A percentile compares a stretch with the other conserved stretches of the same genome.
phyloP scores from a whole-genome alignment of 345 rosid species.

The Syzygium jambos region DNA sequence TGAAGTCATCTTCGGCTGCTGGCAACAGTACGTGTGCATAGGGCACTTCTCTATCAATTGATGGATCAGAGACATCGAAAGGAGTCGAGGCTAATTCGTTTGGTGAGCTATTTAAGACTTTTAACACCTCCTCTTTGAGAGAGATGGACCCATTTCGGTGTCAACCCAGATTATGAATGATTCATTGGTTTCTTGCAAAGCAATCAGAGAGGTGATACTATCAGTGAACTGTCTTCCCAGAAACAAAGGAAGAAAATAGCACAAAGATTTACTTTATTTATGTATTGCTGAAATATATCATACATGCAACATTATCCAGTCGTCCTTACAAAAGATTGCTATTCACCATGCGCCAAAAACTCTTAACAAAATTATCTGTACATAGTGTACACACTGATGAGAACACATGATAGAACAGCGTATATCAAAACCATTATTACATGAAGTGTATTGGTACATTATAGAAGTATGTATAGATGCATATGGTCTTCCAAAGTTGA shows the following conservation, averaged over 20 bases:
- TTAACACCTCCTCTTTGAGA: background rate
- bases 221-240: background rate
- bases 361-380: background rate
- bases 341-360: background rate
- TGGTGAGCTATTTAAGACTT: background rate
- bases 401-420: background rate
- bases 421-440: background rate
- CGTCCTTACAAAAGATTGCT: background rate
- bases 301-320: background rate
- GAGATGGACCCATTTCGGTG: background rate
- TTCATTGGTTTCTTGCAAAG: background rate
- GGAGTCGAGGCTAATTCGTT: background rate
- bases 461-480: background rate
- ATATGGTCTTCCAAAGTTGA: background rate
- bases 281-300: background rate
- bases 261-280: background rate
- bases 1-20: background rate
- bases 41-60: background rate
- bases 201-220: background rate
- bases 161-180: background rate
- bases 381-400: background rate
- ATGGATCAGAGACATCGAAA: background rate
- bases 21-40: background rate
- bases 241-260: background rate
- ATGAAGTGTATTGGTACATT: background rate